Percentiles rank a stretch among this genome's conserved stretches.
phyloP scores from a whole-genome alignment of 2,329 filamentous ascomycete genomes.

The Colletotrichum sansevieriae region DNA sequence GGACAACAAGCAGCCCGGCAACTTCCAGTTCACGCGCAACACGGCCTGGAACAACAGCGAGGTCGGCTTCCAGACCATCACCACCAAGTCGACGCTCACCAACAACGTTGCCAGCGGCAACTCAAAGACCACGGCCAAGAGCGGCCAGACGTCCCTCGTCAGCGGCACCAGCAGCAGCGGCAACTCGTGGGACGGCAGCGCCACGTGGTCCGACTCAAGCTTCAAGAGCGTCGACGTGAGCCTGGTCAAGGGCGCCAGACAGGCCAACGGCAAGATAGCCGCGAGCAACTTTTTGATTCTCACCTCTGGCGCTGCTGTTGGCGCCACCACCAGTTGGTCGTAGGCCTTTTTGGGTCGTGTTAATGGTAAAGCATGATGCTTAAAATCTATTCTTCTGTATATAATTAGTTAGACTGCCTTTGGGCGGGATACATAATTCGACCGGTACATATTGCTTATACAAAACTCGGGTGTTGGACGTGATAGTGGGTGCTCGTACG shows the following conservation, averaged over 20 bases:
- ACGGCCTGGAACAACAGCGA: conserved; percentile 61
- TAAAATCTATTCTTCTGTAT: conserved; percentile 15
- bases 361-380: neutral
- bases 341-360: neutral
- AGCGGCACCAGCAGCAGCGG: conserved; percentile 47
- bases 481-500: conserved; percentile 6
- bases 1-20: conserved; percentile 59
- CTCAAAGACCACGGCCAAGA: conserved; percentile 40
- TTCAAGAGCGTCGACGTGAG: conserved; percentile 54
- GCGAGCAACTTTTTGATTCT: conserved; percentile 58
- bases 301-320: conserved; percentile 51
- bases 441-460: conserved; percentile 9
- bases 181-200: conserved; percentile 58
- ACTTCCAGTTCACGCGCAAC: conserved; percentile 55
- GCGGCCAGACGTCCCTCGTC: conserved; percentile 45
- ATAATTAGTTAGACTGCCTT: conserved; percentile 27
- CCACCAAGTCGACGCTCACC: conserved; percentile 51
- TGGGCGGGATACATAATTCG: conserved; percentile 30
- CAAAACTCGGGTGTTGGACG: neutral
- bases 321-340: conserved; percentile 52
- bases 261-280: conserved; percentile 54
- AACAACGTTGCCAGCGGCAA: conserved; percentile 56
- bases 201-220: conserved; percentile 46
- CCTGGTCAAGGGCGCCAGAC: conserved; percentile 53
- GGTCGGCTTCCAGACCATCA: conserved; percentile 55